Conservation (phyloP, 192 early-diverging fungal genomes). For the Coemansia sp. region DNA sequence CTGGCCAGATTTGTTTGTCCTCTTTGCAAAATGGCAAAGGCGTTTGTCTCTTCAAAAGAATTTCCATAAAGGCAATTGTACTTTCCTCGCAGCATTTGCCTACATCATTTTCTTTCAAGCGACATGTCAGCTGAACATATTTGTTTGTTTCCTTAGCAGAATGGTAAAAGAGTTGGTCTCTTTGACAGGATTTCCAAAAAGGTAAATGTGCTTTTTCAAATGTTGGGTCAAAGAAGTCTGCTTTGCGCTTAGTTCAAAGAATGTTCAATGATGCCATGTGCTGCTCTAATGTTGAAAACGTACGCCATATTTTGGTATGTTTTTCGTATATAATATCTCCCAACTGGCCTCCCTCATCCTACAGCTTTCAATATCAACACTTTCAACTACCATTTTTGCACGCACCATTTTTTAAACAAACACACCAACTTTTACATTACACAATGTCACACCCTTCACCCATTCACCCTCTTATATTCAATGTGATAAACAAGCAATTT, state of each 20-base stretch:
- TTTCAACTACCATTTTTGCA: not conserved
- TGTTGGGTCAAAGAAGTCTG: not conserved
- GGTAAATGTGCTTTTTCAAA: not conserved
- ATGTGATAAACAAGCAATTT: too few species aligned
- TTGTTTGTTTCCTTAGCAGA: not conserved
- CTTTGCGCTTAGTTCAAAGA: not conserved
- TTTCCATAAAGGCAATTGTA: too few species aligned
- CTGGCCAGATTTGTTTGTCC: too few species aligned
- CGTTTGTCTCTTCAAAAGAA: too few species aligned
- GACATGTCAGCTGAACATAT: not conserved
- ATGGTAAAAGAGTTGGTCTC: not conserved
- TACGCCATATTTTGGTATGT: not conserved
- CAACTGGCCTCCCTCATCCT: not conserved
- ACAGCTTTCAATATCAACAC: not conserved
- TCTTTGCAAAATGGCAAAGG: too few species aligned
- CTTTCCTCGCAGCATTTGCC: not conserved
- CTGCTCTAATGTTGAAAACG: not conserved
- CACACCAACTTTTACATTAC: too few species aligned
- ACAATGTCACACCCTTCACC: not conserved
- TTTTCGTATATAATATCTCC: not conserved
- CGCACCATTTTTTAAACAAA: too few species aligned
- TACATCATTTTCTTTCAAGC: not conserved
- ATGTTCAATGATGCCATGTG: not conserved
- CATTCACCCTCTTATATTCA: too few species aligned
- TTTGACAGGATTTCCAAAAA: not conserved